A percentile compares a stretch with the other conserved stretches of the same genome.
Evolutionary conservation across 805 yeast genomes (phyloP).

Genomic region (Starmera caribaea): DNA sequence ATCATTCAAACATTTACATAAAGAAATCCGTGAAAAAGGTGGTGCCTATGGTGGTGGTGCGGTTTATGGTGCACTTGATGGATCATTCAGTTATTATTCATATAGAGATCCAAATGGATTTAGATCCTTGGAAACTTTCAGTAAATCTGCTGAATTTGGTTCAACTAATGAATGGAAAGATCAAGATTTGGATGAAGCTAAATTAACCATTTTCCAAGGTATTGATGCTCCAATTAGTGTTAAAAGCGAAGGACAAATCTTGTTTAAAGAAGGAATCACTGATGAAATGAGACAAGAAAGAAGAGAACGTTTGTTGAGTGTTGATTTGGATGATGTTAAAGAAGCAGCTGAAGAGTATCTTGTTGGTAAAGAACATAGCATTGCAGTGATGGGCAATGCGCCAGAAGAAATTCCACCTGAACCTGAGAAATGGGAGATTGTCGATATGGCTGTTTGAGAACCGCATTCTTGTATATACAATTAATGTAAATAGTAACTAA

Average conservation of each 20-base stretch:
- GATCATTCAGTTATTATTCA: conserved; percentile 73
- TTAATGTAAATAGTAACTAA: too few species aligned
- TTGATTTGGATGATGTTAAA: conserved; percentile 49
- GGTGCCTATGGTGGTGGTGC: conserved; percentile 99
- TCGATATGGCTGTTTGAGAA: conserved; percentile 6
- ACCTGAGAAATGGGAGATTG: conserved; percentile 11
- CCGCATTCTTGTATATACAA: too few species aligned
- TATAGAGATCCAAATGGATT: conserved; percentile 89
- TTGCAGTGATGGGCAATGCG: conserved; percentile 35
- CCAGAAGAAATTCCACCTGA: conserved; percentile 1
- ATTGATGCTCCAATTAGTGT: conserved; percentile 86
- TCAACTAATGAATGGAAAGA: conserved; percentile 42
- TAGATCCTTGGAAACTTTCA: conserved; percentile 55
- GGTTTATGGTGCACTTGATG: conserved; percentile 69
- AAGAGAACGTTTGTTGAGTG: conserved; percentile 65
- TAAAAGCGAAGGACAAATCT: conserved; percentile 61
- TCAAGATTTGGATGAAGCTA: conserved; percentile 76
- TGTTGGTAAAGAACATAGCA: conserved; percentile 18
- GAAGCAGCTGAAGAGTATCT: conserved; percentile 63
- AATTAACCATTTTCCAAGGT: conserved; percentile 81
- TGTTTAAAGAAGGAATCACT: conserved; percentile 60
- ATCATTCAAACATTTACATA: conserved; percentile 76
- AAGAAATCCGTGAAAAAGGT: conserved; percentile 87
- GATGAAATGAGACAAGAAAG: conserved; percentile 75
- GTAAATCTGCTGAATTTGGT: conserved; percentile 40